Evolutionary conservation across 1,284 basidiomycete species (phyloP).

Genomic region (Cutaneotrichosporon sp.): DNA sequence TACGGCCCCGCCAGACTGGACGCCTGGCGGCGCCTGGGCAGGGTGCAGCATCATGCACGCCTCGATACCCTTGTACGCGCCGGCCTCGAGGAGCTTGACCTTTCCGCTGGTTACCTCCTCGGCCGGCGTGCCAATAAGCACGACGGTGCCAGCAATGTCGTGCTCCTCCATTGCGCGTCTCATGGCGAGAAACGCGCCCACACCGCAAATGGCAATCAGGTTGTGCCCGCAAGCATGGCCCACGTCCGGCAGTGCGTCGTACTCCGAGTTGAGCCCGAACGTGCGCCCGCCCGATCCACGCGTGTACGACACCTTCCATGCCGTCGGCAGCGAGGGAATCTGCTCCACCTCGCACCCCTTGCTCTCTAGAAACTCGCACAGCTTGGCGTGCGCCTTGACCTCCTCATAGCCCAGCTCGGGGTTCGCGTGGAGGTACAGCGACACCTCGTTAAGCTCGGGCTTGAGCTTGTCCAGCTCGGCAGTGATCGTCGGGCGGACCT

Average conservation of each 20-base stretch:
- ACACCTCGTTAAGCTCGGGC: constrained; percentile 18
- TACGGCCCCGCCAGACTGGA: constrained; percentile 50
- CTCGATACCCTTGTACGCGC: constrained; percentile 28
- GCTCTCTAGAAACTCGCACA: constrained; percentile 56
- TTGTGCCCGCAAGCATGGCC: constrained; percentile 57
- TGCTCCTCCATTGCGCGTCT: constrained; percentile 41
- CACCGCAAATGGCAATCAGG: constrained; percentile 42
- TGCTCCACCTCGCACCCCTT: constrained; percentile 58
- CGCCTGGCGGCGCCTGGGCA: constrained; percentile 55
- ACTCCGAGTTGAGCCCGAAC: constrained; percentile 32
- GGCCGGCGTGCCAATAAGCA: constrained; percentile 79
- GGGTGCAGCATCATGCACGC: constrained; percentile 11
- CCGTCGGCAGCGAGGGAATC: constrained; percentile 54
- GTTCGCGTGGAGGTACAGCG: constrained; percentile 23
- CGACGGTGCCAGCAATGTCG: constrained; percentile 63
- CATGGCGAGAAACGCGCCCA: constrained; percentile 37
- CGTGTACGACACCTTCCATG: constrained; percentile 17
- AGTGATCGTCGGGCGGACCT: constrained; percentile 12
- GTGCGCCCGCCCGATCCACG: constrained; percentile 22
- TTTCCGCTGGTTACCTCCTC: constrained; percentile 6
- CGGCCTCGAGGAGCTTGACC: constrained; percentile 53
- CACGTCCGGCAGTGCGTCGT: constrained; percentile 18
- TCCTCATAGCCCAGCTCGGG: constrained; percentile 29
- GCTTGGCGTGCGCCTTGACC: constrained; percentile 54
- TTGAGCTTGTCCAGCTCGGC: constrained; percentile 4